Evolutionary conservation across 352 stramenopile genomes (phyloP).

Genomic region (Heterotrichella gracilis): DNA sequence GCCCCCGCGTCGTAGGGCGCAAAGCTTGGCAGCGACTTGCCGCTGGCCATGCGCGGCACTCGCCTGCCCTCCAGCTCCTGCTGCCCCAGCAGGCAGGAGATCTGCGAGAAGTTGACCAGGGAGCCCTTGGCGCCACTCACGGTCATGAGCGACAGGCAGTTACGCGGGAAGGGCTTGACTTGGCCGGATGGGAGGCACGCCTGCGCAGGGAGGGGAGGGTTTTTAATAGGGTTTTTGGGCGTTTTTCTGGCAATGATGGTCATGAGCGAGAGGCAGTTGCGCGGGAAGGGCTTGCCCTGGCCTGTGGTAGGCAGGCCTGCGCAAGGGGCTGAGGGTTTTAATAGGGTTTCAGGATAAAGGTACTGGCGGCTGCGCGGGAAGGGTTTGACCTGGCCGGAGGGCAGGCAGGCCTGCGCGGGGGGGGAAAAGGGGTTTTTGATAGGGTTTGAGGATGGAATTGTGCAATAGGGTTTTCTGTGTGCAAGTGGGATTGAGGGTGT

Average conservation of each 20-base stretch:
- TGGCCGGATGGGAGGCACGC: conserved; percentile 81
- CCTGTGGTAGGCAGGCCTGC: conserved; percentile 83
- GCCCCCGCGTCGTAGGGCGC: conserved; percentile 78
- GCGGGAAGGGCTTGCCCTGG: conserved; percentile 77
- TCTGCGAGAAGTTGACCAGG: conserved; percentile 96
- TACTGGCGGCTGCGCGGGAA: no score
- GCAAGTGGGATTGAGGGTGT: no score
- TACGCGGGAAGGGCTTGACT: conserved; percentile 78
- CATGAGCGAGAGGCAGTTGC: conserved; percentile 97
- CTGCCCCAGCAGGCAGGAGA: conserved; percentile 89
- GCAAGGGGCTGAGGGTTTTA: no score
- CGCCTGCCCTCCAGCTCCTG: conserved; percentile 89
- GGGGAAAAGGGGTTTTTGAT: no score
- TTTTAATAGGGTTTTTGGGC: no score
- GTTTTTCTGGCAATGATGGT: conserved; percentile 96
- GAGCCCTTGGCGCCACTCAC: conserved; percentile 93
- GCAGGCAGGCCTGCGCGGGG: no score
- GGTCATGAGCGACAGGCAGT: conserved; percentile 97
- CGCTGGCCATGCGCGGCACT: conserved; percentile 80
- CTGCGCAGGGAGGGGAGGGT: no score
- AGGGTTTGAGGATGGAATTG: no score
- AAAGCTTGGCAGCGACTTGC: conserved; percentile 87
- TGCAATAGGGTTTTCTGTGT: conserved; percentile 90
- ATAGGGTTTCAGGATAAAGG: no score
- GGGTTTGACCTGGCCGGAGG: conserved; percentile 64